Evolutionary conservation across 1,284 basidiomycete species (phyloP), one percentile per base, ranked within the genome.

Genomic region (Sporisorium scitamineum): DNA sequence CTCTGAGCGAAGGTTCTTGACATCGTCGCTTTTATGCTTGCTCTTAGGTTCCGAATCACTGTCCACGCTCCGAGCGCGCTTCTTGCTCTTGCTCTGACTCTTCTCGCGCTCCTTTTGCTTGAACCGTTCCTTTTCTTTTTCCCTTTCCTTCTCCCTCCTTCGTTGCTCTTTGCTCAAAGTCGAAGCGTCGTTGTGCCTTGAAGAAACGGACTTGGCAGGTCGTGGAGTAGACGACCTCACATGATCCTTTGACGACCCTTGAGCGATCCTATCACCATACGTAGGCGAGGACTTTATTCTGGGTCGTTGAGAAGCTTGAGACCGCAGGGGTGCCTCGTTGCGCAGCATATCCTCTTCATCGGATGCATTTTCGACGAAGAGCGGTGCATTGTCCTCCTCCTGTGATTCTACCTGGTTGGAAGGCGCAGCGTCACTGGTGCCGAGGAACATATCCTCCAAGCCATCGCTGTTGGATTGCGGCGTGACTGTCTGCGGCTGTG

Each of bases 1-100:
- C 39, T 77, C 58, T 20, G 70, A 71, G 10, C 51, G 61, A 7
- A 79, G 74, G 13, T 79, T 70, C 22, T 67, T 55, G 37, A 54
- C 50, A 11, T 76, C 74, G 16, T 79, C 74, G 44, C 24, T 14
- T 22, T 55, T 55, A 18, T n/a, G 16, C 48, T 39, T 61, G 41
- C 54, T 31, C 42, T 51, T 55, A 5, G 31, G 18, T 20, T 55
- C 44, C 7, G 9, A 18, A 7, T 34, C 47, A 26, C 42, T 42
- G 20, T 71, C 45, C 26, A 45, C 44, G 32, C 39, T 54, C 34
- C 42, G 27, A 10, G 41, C 31, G 5, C 52, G 31, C 47, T 27
- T 34, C 9, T 18, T 44, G 42, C 24, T 22, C 31, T 64, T n/a
- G 22, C 32, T 37, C 37, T 37, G 27, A 29, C 11, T 29, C 22